A percentile compares a stretch with the other conserved stretches of the same genome.
Evolutionary conservation across 345 rosid species (phyloP).

Genomic region (Dipteronia dyeriana): DNA sequence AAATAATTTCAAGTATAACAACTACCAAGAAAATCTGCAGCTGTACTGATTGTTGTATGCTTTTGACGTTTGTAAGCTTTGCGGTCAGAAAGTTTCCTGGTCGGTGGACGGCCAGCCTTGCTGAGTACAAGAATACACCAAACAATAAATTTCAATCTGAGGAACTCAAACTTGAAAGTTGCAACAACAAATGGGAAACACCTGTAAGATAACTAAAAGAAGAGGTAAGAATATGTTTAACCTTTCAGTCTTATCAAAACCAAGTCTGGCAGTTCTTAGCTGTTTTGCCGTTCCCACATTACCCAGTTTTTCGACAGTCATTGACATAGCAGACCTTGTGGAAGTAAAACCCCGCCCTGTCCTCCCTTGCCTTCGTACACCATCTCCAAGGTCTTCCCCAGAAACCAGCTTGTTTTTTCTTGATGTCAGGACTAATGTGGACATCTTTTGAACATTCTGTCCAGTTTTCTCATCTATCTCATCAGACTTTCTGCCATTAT

Average conservation of each 20-base stretch:
- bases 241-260: slow-evolving; percentile 81
- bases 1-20: slow-evolving; percentile 23
- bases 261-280: slow-evolving; percentile 70
- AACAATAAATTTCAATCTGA: slow-evolving; percentile 22
- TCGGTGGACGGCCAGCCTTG: slow-evolving; percentile 88
- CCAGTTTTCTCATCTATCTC: slow-evolving; percentile 76
- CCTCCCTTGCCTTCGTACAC: slow-evolving; percentile 84
- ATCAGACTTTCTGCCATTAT: slow-evolving; percentile 67
- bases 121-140: slow-evolving; percentile 47
- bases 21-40: slow-evolving; percentile 82
- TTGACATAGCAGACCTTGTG: slow-evolving; percentile 62
- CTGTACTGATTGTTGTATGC: slow-evolving; percentile 49
- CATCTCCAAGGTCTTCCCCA: slow-evolving; percentile 78
- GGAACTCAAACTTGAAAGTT: slow-evolving; percentile 6
- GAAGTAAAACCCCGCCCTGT: slow-evolving; percentile 69
- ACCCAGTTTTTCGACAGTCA: slow-evolving; percentile 59
- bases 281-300: slow-evolving; percentile 85
- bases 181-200: slow-evolving; percentile 1
- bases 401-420: slow-evolving; percentile 71
- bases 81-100: slow-evolving; percentile 90
- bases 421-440: slow-evolving; percentile 52
- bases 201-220: slow-evolving; percentile 9
- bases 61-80: slow-evolving; percentile 79
- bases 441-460: slow-evolving; percentile 64
- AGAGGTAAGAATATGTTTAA: slow-evolving; percentile 30